Percentiles rank a stretch among this genome's conserved stretches.
These are phyloP conservation scores for Starmerella stellata DNA, from an alignment of 805 yeast species.

Conservation along the genomic window DNA sequence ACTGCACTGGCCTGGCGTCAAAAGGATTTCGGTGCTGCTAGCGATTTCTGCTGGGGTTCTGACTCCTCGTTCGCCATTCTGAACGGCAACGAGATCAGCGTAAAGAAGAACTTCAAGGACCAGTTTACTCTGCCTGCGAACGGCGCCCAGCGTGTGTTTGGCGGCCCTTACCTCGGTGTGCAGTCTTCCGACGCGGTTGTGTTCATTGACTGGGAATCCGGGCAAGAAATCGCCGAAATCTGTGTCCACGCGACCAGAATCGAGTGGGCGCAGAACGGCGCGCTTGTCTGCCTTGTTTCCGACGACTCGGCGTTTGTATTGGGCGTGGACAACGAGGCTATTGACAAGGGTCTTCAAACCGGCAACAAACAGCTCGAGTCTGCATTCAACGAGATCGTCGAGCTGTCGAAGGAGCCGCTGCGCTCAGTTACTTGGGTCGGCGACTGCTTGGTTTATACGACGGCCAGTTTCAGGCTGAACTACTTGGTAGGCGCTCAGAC, in stretches of 20 bases:
- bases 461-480: constrained; percentile 70
- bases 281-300: constrained; percentile 57
- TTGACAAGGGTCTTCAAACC: constrained; percentile 40
- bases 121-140: constrained; percentile 37
- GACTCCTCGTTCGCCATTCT: constrained; percentile 77
- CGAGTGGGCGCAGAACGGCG: constrained; percentile 88
- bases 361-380: constrained; percentile 54
- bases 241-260: constrained; percentile 64
- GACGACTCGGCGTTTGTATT: constrained; percentile 51
- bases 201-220: constrained; percentile 88
- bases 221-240: constrained; percentile 65
- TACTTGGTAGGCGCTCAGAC: constrained; percentile 89
- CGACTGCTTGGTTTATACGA: constrained; percentile 86
- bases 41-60: constrained; percentile 87
- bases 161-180: constrained; percentile 78
- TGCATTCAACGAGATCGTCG: constrained; percentile 68
- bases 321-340: constrained; percentile 49
- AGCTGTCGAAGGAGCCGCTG: constrained; percentile 52
- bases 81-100: constrained; percentile 42
- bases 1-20: constrained; percentile 98
- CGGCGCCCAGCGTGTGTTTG: constrained; percentile 60
- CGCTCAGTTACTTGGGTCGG: constrained; percentile 93
- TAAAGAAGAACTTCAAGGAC: constrained; percentile 67
- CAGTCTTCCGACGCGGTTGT: constrained; percentile 61
- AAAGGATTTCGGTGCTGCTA: constrained; percentile 75